Base-by-base conservation (phyloP, 2,329 filamentous ascomycete genomes). In the Neopestalotiopsis sp. region DNA sequence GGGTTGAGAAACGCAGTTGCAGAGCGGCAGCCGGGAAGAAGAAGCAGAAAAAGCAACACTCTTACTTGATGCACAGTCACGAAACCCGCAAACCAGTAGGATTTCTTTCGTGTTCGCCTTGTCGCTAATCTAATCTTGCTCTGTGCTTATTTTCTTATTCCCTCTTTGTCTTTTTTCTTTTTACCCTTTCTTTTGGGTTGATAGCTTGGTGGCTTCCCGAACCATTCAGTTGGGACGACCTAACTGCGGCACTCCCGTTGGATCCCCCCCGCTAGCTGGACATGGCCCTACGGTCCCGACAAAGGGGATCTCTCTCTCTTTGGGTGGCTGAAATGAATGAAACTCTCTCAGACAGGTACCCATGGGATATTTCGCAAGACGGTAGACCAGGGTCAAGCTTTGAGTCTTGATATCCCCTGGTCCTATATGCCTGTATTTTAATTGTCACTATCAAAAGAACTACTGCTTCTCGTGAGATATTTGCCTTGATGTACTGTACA, bases 151-250 rank as follows among this genome's bases (percentile, higher is more conserved):
- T 53, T n/a, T n/a, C n/a, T n/a, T 53, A n/a, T 17, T 24, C 45
- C n/a, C 9, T 53, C 9, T 24, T 12, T 53, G 14, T 53, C 7
- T 17, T 20, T 3, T 53, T 53, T 17, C n/a, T 20, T 20, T 20
- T 20, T 7, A 7, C n/a, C 45, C n/a, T 24, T 20, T 53, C 45
- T 17, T 53, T 10, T 53, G 45, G 17, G 45, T 7, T 10, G 13
- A 34, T 30, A 28, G 13, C 20, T 24, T 66, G n/a, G 63, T 66
- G 63, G 63, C 63, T 66, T 66, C 53, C 40, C 61, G 63, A 66
- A 42, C 63, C 63, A 66, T 56, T 66, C 63, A 20, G 63, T 66
- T 66, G 63, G 63, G 63, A 66, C 63, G 45, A 40, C 40, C 63
- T 66, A 66, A 57, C 5, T 56, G 30, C 63, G 63, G 63, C 63